These are phyloP conservation scores for Pythium plurisporium DNA, from an alignment of 352 stramenopile genomes.

Conservation along the genomic window DNA sequence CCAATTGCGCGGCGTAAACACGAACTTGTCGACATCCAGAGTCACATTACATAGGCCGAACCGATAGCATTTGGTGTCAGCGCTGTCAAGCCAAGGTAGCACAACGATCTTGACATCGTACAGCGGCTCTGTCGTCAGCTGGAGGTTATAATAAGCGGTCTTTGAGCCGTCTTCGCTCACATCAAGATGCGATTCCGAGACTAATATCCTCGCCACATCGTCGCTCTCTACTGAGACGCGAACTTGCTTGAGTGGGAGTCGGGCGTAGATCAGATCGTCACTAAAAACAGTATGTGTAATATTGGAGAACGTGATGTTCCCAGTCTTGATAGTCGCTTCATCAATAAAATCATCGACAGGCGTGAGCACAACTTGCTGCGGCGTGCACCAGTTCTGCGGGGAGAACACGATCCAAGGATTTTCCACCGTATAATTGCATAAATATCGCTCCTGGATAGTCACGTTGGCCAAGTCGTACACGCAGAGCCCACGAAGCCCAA, in stretches of 20 bases:
- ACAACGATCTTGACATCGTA: slow-evolving; percentile 57
- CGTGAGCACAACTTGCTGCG: slow-evolving; percentile 41
- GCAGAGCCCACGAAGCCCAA: slow-evolving; percentile 48
- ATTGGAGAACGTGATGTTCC: slow-evolving; percentile 51
- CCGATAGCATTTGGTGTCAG: slow-evolving; percentile 63
- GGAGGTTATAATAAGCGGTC: slow-evolving; percentile 40
- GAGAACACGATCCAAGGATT: slow-evolving; percentile 77
- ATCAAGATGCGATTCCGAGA: slow-evolving; percentile 47
- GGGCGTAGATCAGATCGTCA: slow-evolving; percentile 62
- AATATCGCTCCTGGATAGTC: slow-evolving; percentile 59
- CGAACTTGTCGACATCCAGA: slow-evolving; percentile 37
- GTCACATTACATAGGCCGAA: slow-evolving; percentile 74
- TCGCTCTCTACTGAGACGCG: slow-evolving; percentile 53
- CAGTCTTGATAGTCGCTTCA: slow-evolving; percentile 35
- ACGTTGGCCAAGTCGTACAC: slow-evolving; percentile 63
- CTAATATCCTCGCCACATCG: slow-evolving; percentile 51
- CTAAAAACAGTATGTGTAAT: slow-evolving; percentile 60
- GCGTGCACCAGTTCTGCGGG: slow-evolving; percentile 60
- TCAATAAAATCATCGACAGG: slow-evolving; percentile 62
- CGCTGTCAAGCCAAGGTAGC: slow-evolving; percentile 55
- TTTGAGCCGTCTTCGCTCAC: slow-evolving; percentile 53
- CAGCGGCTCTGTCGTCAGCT: slow-evolving; percentile 57
- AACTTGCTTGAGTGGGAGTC: slow-evolving; percentile 32
- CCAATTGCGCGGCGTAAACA: slow-evolving; percentile 66
- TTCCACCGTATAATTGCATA: slow-evolving; percentile 72